Evolutionary conservation across 768 basidiomycete species (phyloP).

Genomic region (Amanita pallidorosea): DNA sequence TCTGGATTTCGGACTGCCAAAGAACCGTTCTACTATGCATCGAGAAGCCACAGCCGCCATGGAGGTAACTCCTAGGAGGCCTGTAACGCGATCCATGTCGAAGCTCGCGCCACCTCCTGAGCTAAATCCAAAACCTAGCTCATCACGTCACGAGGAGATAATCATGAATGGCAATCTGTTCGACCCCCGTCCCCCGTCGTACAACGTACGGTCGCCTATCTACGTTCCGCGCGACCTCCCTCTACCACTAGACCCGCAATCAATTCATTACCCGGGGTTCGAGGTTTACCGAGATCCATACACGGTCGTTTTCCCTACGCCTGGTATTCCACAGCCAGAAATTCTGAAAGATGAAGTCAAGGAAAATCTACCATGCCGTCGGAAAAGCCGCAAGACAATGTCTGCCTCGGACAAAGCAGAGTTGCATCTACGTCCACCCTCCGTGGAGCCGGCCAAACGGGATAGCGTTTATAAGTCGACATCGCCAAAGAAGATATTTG

Average conservation of each 20-base stretch:
- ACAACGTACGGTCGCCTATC: conserved; percentile 11
- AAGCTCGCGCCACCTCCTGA: conserved; percentile 20
- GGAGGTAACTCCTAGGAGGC: conserved; percentile 14
- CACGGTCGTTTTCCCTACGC: conserved; percentile 10
- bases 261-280: conserved; percentile 63
- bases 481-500: conserved; percentile 14
- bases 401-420: conserved; percentile 4
- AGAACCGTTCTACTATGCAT: conserved; percentile 13
- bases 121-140: conserved; percentile 10
- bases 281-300: conserved; percentile 42
- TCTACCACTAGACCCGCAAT: conserved; percentile 36
- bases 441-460: conserved; percentile 6
- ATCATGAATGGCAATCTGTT: not conserved
- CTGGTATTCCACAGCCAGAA: conserved; percentile 5
- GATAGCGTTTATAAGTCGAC: conserved; percentile 13
- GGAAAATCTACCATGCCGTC: conserved; percentile 46
- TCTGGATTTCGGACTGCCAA: conserved; percentile 39
- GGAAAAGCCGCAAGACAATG: conserved; percentile 30
- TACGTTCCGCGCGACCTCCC: conserved; percentile 27
- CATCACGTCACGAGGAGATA: conserved; percentile 2
- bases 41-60: conserved; percentile 2
- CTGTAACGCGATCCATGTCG: conserved; percentile 9
- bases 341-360: conserved; percentile 33
- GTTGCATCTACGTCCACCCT: not conserved
- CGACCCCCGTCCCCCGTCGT: conserved; percentile 3